Evolutionary conservation across 164 flowering plant genomes (phyloP).

Genomic region (Platanus orientalis): DNA sequence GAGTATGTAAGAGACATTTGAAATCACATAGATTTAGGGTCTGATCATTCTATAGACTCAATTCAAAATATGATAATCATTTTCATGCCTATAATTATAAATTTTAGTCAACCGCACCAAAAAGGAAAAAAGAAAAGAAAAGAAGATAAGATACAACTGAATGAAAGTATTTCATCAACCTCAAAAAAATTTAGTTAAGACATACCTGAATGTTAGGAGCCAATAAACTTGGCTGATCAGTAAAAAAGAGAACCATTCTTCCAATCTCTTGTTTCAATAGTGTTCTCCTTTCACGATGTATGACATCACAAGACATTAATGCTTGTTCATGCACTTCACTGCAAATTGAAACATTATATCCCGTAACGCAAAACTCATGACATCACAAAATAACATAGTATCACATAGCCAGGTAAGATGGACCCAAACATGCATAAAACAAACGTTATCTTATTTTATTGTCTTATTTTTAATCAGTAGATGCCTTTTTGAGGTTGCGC

Average conservation of each 20-base stretch:
- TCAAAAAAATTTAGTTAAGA: background rate
- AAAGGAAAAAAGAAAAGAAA: too few relatives aligned
- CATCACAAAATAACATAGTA: background rate
- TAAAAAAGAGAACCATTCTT: constrained; percentile 91
- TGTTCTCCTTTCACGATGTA: constrained; percentile 88
- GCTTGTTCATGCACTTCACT: constrained; percentile 99
- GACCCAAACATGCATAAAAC: constrained; percentile 3
- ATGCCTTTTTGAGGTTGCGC: too few relatives aligned
- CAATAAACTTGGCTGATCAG: constrained; percentile 93
- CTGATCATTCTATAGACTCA: too few relatives aligned
- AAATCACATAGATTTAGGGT: too few relatives aligned
- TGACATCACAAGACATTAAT: constrained; percentile 70
- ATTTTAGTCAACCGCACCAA: too few relatives aligned
- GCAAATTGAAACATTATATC: constrained; percentile 15
- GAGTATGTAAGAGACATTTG: too few relatives aligned
- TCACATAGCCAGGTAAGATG: background rate
- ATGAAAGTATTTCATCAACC: background rate
- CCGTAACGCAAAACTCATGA: background rate
- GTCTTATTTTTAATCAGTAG: too few relatives aligned
- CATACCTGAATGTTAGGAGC: constrained; percentile 97
- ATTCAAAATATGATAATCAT: too few relatives aligned
- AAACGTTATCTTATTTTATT: too few relatives aligned
- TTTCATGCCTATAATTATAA: too few relatives aligned
- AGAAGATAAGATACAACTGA: too few relatives aligned
- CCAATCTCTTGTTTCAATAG: constrained; percentile 95